Conservation (phyloP, 345 rosid species). For the Kernera saxatilis region DNA sequence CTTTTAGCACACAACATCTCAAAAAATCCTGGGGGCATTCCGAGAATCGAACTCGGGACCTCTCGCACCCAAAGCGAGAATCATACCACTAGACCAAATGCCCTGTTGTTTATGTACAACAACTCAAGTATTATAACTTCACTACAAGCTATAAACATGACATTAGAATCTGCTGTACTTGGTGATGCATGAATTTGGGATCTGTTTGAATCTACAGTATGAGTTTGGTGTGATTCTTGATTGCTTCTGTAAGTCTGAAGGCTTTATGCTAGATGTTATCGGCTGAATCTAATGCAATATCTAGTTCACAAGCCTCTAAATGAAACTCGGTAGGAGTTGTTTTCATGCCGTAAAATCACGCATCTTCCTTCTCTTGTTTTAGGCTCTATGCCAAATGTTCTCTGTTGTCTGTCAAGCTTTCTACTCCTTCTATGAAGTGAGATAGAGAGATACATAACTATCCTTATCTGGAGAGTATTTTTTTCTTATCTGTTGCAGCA, state of each 20-base stretch:
- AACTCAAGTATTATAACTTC: too few relatives aligned
- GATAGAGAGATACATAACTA: not conserved
- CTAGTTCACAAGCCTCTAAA: not conserved
- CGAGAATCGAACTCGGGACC: slow-evolving; percentile 80
- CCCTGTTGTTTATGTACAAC: not conserved
- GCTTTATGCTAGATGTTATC: not conserved
- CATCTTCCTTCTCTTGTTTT: not conserved
- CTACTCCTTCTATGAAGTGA: not conserved
- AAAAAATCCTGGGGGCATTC: slow-evolving; percentile 45
- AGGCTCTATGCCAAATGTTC: not conserved
- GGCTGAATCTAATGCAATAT: not conserved
- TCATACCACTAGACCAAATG: too few relatives aligned
- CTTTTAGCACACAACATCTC: not conserved
- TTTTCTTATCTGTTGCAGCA: not conserved
- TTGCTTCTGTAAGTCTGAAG: not conserved
- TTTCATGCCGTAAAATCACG: not conserved
- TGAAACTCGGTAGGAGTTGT: not conserved
- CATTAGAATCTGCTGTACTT: not conserved
- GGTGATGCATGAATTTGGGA: not conserved
- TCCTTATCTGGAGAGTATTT: not conserved
- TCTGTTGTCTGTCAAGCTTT: not conserved
- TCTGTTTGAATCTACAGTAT: not conserved
- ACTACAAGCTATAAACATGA: not conserved
- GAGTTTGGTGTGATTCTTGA: not conserved
- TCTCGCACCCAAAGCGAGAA: slow-evolving; percentile 93